Percentiles rank a stretch among this genome's conserved stretches.
These are phyloP conservation scores for Metschnikowia santaceciliae DNA, from an alignment of 805 yeast genomes.

Conservation along the genomic window DNA sequence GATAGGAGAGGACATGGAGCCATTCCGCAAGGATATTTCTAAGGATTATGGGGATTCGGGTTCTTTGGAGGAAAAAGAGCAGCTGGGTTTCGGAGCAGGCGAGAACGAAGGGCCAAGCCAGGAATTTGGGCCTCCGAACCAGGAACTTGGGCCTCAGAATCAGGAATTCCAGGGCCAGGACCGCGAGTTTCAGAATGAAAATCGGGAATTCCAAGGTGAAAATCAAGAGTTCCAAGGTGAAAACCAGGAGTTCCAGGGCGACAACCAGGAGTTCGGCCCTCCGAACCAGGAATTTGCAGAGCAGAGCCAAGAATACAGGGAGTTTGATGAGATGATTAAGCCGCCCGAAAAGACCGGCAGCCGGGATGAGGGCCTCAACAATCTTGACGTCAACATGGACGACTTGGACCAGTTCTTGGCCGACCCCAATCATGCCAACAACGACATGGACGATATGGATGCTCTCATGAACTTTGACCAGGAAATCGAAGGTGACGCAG, in stretches of 20 bases:
- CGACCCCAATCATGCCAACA: conserved; percentile 11
- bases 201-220: not conserved
- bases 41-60: not conserved
- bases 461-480: conserved; percentile 18
- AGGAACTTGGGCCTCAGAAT: not conserved
- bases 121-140: not conserved
- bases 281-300: not conserved
- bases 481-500: conserved; percentile 8
- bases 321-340: conserved; percentile 4
- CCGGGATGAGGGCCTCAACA: not conserved
- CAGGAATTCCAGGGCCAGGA: not conserved
- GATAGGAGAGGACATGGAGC: not conserved
- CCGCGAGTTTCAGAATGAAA: not conserved
- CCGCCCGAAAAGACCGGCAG: not conserved
- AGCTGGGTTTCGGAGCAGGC: not conserved
- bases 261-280: not conserved
- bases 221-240: not conserved
- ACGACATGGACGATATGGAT: conserved; percentile 19
- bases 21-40: not conserved
- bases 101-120: not conserved
- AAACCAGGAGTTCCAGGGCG: not conserved
- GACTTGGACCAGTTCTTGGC: conserved; percentile 19
- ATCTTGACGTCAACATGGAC: conserved; percentile 15
- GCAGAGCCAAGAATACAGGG: conserved; percentile 1
- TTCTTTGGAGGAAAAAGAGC: not conserved